These are phyloP conservation scores for Aspergillus mulundensis DNA, from an alignment of 495 filamentous ascomycete genomes.

Conservation along the genomic window DNA sequence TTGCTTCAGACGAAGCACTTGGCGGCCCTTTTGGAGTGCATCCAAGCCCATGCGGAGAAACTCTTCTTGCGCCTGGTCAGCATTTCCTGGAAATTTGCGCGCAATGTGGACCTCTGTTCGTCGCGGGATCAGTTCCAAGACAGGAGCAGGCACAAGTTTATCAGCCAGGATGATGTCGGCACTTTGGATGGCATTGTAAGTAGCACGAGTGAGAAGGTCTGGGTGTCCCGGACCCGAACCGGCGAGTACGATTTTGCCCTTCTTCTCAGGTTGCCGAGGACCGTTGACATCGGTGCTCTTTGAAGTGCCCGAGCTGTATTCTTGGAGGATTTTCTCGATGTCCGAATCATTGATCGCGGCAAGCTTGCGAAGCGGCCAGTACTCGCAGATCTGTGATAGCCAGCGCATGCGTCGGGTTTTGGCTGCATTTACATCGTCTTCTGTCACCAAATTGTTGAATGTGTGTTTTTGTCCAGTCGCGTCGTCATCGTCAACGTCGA, in stretches of 20 bases:
- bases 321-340: constrained; percentile 64
- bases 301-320: constrained; percentile 50
- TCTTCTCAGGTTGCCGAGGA: constrained; percentile 19
- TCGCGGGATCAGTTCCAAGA: constrained; percentile 85
- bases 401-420: constrained; percentile 84
- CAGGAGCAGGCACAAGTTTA: constrained; percentile 87
- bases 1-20: constrained; percentile 87
- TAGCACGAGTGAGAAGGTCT: constrained; percentile 83
- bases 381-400: constrained; percentile 96
- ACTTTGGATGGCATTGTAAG: constrained; percentile 74
- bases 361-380: constrained; percentile 86
- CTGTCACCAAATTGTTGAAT: constrained; percentile 78
- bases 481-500: constrained; percentile 73
- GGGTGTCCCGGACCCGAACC: constrained; percentile 94
- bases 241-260: constrained; percentile 77
- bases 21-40: constrained; percentile 65
- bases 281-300: constrained; percentile 16
- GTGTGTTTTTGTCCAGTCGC: constrained; percentile 73
- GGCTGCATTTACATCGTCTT: constrained; percentile 66
- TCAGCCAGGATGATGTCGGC: constrained; percentile 91
- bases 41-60: constrained; percentile 75
- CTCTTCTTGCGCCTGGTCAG: constrained; percentile 88
- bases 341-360: constrained; percentile 76
- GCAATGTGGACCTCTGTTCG: constrained; percentile 88
- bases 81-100: constrained; percentile 95